A percentile compares a stretch with the other conserved stretches of the same genome.
Evolutionary conservation across 2,329 filamentous ascomycete genomes (phyloP).

Genomic region (Xylaria digitata): DNA sequence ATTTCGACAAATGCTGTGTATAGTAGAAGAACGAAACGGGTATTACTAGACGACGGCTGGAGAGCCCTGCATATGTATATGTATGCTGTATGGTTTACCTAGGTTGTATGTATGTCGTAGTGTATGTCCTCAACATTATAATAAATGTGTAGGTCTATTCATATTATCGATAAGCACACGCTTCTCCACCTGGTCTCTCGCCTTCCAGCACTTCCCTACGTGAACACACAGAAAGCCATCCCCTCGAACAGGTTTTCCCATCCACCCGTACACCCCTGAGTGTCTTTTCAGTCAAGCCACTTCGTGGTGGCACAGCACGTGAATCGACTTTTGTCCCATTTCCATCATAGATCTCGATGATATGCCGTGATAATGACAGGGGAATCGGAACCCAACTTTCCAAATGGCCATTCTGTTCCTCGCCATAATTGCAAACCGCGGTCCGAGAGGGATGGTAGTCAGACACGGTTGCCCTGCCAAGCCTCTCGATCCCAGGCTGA

Average conservation of each 20-base stretch:
- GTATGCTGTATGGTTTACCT: too few species aligned
- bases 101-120: too few species aligned
- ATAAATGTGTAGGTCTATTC: too few species aligned
- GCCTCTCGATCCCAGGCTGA: slow-evolving; percentile 47
- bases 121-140: too few species aligned
- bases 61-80: too few species aligned
- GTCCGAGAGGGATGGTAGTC: slow-evolving; percentile 14
- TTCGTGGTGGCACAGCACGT: slow-evolving; percentile 6
- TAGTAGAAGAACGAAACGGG: too few species aligned
- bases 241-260: neutral
- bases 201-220: too few species aligned
- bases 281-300: neutral
- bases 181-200: too few species aligned
- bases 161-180: too few species aligned
- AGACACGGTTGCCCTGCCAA: slow-evolving; percentile 40
- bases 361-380: slow-evolving; percentile 40
- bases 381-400: slow-evolving; percentile 29
- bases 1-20: too few species aligned
- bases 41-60: too few species aligned
- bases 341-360: slow-evolving; percentile 39
- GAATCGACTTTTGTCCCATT: slow-evolving; percentile 36
- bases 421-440: slow-evolving; percentile 6
- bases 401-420: slow-evolving; percentile 21
- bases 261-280: neutral
- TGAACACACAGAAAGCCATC: neutral